phyloP scores from a whole-genome alignment of 306 rosid species.

The Castanea crenata region DNA sequence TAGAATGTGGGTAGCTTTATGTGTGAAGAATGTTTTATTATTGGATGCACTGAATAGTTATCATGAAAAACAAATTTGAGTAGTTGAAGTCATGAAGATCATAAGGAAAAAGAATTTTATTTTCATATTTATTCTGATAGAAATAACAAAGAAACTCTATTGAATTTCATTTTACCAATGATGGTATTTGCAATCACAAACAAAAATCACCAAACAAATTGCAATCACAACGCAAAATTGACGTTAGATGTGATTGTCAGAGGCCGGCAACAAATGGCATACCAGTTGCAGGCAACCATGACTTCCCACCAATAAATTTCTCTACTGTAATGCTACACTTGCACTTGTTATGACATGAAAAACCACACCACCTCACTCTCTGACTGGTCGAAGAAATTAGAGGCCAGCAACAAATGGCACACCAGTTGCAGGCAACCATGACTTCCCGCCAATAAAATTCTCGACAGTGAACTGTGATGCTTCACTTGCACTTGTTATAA shows the following conservation, averaged over 20 bases:
- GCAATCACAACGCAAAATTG: not conserved
- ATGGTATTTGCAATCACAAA: not conserved
- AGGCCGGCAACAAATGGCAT: conserved; percentile 40
- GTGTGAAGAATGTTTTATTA: no score
- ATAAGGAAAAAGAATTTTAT: not conserved
- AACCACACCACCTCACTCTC: conserved; percentile 52
- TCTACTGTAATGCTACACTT: conserved; percentile 32
- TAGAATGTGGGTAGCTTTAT: no score
- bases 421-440: conserved; percentile 49
- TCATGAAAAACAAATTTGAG: no score
- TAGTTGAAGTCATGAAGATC: no score
- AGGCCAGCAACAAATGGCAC: conserved; percentile 41
- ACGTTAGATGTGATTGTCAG: not conserved
- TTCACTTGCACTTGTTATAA: conserved; percentile 26
- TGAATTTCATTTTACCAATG: no score
- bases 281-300: conserved; percentile 47
- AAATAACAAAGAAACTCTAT: no score
- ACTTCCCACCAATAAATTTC: conserved; percentile 43
- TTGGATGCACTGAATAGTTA: no score
- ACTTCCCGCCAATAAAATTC: conserved; percentile 44
- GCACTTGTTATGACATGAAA: conserved; percentile 31
- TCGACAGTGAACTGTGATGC: conserved; percentile 37
- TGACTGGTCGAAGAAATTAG: conserved; percentile 31
- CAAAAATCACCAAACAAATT: not conserved
- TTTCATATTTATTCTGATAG: no score